Percentiles rank a stretch among this genome's conserved stretches.
Conservation (phyloP, 2,329 filamentous ascomycete species). For the Bimuria novae-zelandiae region DNA sequence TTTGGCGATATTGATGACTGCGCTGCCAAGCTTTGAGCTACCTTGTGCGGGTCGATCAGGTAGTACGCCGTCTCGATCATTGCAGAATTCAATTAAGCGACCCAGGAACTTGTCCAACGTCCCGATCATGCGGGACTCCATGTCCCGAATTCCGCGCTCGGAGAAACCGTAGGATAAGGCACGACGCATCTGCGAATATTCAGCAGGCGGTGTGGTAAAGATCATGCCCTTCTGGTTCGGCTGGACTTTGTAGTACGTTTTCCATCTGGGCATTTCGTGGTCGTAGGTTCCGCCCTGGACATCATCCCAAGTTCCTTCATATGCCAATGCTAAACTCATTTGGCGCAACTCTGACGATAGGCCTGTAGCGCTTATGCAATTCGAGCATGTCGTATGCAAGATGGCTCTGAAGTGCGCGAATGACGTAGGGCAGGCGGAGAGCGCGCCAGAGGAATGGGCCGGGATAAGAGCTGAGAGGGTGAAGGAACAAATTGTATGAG, state of each 20-base stretch:
- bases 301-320: constrained; percentile 4
- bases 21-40: background rate
- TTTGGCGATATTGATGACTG: background rate
- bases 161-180: background rate
- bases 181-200: background rate
- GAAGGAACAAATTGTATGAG: constrained; percentile 43
- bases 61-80: background rate
- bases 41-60: background rate
- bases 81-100: background rate
- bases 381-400: constrained; percentile 13
- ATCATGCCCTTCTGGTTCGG: background rate
- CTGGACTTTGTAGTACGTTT: background rate
- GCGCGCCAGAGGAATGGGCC: constrained; percentile 41
- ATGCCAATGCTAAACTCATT: constrained; percentile 42
- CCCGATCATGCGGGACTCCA: background rate
- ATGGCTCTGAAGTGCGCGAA: constrained; percentile 19
- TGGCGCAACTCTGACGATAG: constrained; percentile 40
- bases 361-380: constrained; percentile 38
- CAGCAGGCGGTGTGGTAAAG: background rate
- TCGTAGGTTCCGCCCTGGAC: background rate
- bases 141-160: background rate
- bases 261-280: background rate
- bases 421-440: constrained; percentile 29
- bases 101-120: background rate
- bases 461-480: constrained; percentile 46